phyloP scores from a whole-genome alignment of 495 filamentous ascomycete genomes.

The Daldinia concentrica region DNA sequence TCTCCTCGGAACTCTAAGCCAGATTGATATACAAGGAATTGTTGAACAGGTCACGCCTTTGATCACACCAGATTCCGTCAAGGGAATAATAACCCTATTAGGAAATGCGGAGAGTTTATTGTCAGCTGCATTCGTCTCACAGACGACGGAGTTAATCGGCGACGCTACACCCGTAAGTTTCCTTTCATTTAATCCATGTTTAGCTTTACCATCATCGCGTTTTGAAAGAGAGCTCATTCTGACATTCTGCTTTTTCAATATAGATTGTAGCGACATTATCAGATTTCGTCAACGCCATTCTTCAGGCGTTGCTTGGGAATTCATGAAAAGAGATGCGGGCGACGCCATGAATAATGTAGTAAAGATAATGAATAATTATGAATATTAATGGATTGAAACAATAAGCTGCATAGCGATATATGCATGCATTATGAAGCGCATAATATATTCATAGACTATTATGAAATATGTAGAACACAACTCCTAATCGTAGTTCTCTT shows the following conservation, averaged over 20 bases:
- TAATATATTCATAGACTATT: not conserved
- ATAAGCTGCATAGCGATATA: not conserved
- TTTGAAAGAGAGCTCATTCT: slow-evolving; percentile 24
- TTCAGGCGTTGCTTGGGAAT: slow-evolving; percentile 49
- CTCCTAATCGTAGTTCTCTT: no score
- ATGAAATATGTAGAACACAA: no score
- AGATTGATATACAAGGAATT: slow-evolving; percentile 52
- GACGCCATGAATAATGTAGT: slow-evolving; percentile 38
- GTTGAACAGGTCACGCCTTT: slow-evolving; percentile 51
- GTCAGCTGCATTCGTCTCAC: slow-evolving; percentile 52
- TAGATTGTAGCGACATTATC: slow-evolving; percentile 50
- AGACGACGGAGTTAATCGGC: slow-evolving; percentile 61
- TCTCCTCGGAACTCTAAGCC: slow-evolving; percentile 46
- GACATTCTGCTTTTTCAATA: not conserved
- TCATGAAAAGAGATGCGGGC: slow-evolving; percentile 13
- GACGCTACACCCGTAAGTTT: slow-evolving; percentile 60
- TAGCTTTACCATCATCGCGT: not conserved
- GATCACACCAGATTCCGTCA: slow-evolving; percentile 53
- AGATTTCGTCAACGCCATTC: slow-evolving; percentile 48
- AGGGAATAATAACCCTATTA: slow-evolving; percentile 54
- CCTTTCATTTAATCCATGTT: not conserved
- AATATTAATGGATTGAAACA: slow-evolving; percentile 23
- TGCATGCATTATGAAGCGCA: not conserved
- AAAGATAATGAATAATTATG: slow-evolving; percentile 43
- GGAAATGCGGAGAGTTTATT: slow-evolving; percentile 54